These are phyloP conservation scores for Cucurbita argyrosperma DNA, from an alignment of 306 rosid species.

Conservation along the genomic window DNA sequence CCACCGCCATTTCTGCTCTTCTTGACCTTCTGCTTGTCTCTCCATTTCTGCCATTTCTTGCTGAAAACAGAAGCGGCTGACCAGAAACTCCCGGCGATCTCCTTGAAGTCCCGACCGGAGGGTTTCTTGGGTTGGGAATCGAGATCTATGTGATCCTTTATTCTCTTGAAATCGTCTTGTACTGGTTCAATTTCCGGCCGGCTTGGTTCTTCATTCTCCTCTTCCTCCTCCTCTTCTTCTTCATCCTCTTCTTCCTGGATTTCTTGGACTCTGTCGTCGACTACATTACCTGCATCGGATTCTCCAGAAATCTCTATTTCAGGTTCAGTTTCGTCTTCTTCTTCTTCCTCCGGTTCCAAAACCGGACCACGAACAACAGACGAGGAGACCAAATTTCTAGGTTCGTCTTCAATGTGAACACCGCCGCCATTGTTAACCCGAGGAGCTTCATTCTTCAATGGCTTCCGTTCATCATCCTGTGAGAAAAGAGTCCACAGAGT, in stretches of 20 bases:
- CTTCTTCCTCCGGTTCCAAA: slow-evolving; percentile 34
- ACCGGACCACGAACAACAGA: slow-evolving; percentile 34
- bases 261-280: slow-evolving; percentile 50
- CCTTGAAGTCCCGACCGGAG: slow-evolving; percentile 70
- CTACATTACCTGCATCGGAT: slow-evolving; percentile 20
- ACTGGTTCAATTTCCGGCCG: not conserved
- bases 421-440: slow-evolving; percentile 6
- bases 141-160: slow-evolving; percentile 91
- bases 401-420: slow-evolving; percentile 18
- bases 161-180: slow-evolving; percentile 43
- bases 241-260: slow-evolving; percentile 33
- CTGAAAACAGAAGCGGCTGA: slow-evolving; percentile 95
- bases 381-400: slow-evolving; percentile 29
- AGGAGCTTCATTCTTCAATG: slow-evolving; percentile 25
- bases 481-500: slow-evolving; percentile 59
- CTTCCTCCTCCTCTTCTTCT: not conserved
- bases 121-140: slow-evolving; percentile 65
- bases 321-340: slow-evolving; percentile 9
- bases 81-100: slow-evolving; percentile 94
- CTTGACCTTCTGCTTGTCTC: slow-evolving; percentile 91
- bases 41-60: slow-evolving; percentile 93
- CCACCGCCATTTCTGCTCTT: slow-evolving; percentile 63
- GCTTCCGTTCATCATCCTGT: slow-evolving; percentile 62
- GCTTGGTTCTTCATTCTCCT: not conserved
- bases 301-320: slow-evolving; percentile 33